Conservation (phyloP, 768 basidiomycete species). For the Naganishia vaughanmartiniae region DNA sequence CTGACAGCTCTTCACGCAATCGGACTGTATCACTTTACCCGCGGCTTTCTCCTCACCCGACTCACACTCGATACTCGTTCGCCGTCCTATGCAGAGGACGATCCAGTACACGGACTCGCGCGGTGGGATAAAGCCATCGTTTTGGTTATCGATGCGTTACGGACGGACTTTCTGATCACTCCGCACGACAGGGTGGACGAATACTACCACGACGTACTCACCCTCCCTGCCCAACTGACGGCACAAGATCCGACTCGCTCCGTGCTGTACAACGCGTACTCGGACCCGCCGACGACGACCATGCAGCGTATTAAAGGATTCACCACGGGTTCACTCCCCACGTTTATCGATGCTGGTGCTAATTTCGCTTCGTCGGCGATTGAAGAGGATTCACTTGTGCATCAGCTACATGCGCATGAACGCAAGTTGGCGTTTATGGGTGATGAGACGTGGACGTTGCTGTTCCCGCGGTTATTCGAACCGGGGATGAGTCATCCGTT, state of each 20-base stretch:
- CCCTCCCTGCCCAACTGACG: constrained; percentile 72
- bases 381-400: constrained; percentile 80
- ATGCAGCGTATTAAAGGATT: constrained; percentile 92
- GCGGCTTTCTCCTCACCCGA: constrained; percentile 83
- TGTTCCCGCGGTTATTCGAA: constrained; percentile 75
- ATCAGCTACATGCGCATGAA: constrained; percentile 59
- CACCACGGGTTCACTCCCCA: constrained; percentile 91
- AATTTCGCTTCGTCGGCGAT: constrained; percentile 87
- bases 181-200: constrained; percentile 47
- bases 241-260: constrained; percentile 65
- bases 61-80: constrained; percentile 65
- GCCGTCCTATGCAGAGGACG: constrained; percentile 44
- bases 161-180: constrained; percentile 79
- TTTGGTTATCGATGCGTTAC: constrained; percentile 85
- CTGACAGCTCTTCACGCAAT: constrained; percentile 67
- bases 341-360: constrained; percentile 88
- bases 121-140: constrained; percentile 78
- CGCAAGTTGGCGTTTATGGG: constrained; percentile 82
- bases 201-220: constrained; percentile 73
- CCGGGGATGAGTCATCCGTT: constrained; percentile 75
- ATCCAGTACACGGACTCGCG: constrained; percentile 51
- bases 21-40: constrained; percentile 83
- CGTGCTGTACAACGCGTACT: constrained; percentile 80
- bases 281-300: constrained; percentile 93
- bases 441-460: constrained; percentile 92